These are phyloP conservation scores for Glebionis coronaria DNA, from an alignment of 129 eudicot species.

Conservation along the genomic window DNA sequence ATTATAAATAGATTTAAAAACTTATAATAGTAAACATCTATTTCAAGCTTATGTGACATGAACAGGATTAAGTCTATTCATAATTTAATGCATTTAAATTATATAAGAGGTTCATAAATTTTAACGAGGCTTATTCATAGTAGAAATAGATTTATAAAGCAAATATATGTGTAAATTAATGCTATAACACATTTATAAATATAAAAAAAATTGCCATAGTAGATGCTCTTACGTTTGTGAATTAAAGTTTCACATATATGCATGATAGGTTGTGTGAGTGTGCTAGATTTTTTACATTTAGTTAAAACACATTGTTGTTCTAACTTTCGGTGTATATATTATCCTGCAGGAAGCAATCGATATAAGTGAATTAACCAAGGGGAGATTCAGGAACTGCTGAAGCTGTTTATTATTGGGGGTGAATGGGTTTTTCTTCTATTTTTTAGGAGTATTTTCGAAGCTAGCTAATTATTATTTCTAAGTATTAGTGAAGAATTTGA, in stretches of 20 bases:
- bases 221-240: too few relatives aligned
- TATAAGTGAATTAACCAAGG: conserved; percentile 24
- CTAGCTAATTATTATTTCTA: conserved; percentile 20
- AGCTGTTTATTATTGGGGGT: conserved; percentile 24
- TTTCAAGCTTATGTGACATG: too few relatives aligned
- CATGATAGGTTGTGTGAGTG: background rate
- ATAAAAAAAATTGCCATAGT: too few relatives aligned
- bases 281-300: background rate
- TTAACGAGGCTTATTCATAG: too few relatives aligned
- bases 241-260: background rate
- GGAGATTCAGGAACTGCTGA: conserved; percentile 15
- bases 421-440: conserved; percentile 9
- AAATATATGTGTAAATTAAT: too few relatives aligned
- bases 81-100: too few relatives aligned
- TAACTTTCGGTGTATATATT: background rate
- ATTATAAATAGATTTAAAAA: too few relatives aligned
- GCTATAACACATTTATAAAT: too few relatives aligned
- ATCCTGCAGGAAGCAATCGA: conserved; percentile 32
- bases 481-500: conserved; percentile 21
- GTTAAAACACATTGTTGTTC: background rate
- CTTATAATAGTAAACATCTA: too few relatives aligned
- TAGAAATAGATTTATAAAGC: too few relatives aligned
- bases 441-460: conserved; percentile 21
- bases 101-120: too few relatives aligned
- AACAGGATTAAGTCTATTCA: too few relatives aligned